Evolutionary conservation across 1,139 yeast species (phyloP), one percentile per base, ranked within the genome.

Genomic region (Yamadazyma epiphylla): DNA sequence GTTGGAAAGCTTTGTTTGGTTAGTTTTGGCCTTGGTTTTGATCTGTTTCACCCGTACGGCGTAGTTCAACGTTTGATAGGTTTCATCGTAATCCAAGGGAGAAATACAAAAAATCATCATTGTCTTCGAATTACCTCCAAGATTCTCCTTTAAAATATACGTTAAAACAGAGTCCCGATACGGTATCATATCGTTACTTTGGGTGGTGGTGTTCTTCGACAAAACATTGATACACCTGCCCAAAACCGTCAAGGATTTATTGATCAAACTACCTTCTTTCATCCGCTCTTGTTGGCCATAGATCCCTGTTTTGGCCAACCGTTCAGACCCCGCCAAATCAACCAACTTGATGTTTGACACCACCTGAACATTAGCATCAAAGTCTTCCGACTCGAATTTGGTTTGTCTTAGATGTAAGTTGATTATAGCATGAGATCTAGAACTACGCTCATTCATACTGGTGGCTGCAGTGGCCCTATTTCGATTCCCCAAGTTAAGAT

Each of bases 301-400:
- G 2, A 82, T 70, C 16, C 84, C 84, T 0, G 86, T 75, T 13
- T 79, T 68, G 13, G 62, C 53, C 5, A 81, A 74, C 35, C 91
- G 61, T 49, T 84, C 95, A 0, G 89, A 80, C 0, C 95, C 95
- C 0, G 95, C 95, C 43, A 84, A 60, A 56, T 84, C 94, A 2
- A 84, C 91, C 19, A 84, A 62, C 37, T 85, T 70, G 24, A 84
- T 64, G 38, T 76, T 73, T 2, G 91, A 80, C 3, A 64, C 45
- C 44, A 64, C 57, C 24, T 77, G 71, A 42, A 72, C 78, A 19
- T 71, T 74, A 13, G 81, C 77, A 6, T 72, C 66, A 5, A 31
- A 33, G 20, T 37, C 44, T 3, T 26, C 29, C 10, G 20, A 7
- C 5, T 33, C 39, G 42, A 60, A 65, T 35, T 64, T 60, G 13